These are phyloP conservation scores for Anthracocystis panici-leucophaei DNA, from an alignment of 1,284 basidiomycete genomes.

Conservation along the genomic window DNA sequence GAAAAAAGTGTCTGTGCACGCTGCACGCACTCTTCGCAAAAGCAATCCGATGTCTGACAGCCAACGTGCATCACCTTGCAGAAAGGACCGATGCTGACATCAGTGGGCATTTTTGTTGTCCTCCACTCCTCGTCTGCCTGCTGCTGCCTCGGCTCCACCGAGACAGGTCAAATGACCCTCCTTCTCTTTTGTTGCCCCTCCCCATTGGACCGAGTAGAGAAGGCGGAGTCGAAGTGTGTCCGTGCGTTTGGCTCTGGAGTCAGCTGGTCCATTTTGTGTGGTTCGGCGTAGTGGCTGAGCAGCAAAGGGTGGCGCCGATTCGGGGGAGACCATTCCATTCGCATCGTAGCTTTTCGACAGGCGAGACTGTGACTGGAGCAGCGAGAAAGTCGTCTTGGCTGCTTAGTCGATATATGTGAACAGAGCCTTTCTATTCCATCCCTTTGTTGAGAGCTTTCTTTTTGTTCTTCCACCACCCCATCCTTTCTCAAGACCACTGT, in stretches of 20 bases:
- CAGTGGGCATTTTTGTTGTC: slow-evolving; percentile 1
- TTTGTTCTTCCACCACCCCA: slow-evolving; percentile 10
- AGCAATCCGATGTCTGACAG: slow-evolving; percentile 12
- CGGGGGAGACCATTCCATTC: not conserved
- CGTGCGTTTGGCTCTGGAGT: not conserved
- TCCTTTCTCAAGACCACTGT: not conserved
- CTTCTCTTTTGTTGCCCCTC: not conserved
- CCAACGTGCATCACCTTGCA: slow-evolving; percentile 14
- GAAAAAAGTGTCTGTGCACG: not conserved
- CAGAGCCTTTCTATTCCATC: not conserved
- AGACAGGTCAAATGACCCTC: slow-evolving; percentile 16
- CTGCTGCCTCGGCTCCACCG: slow-evolving; percentile 1
- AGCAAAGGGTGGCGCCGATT: not conserved
- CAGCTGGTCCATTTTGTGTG: not conserved
- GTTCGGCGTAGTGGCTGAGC: not conserved
- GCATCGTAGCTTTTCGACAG: not conserved
- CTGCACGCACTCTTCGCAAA: too few relatives aligned
- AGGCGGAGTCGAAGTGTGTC: too few relatives aligned
- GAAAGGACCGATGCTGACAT: slow-evolving; percentile 5
- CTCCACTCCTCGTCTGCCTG: slow-evolving; percentile 8
- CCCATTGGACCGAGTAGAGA: not conserved
- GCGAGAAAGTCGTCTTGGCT: not conserved
- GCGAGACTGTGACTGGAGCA: not conserved
- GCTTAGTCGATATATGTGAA: not conserved
- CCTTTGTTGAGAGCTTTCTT: not conserved